Evolutionary conservation across 306 rosid species (phyloP).

Genomic region (Senna tora): DNA sequence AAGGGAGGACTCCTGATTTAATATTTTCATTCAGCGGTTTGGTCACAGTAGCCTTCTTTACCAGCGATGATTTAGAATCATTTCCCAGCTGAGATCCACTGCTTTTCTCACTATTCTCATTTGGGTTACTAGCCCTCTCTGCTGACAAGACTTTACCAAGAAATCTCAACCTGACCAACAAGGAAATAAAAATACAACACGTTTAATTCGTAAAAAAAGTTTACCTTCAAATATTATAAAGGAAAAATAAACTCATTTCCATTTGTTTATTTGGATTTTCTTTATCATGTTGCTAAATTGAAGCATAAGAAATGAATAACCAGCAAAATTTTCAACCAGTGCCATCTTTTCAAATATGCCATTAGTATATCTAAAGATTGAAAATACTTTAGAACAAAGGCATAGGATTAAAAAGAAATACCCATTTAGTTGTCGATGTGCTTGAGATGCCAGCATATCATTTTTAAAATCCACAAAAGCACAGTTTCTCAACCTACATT

Average conservation of each 20-base stretch:
- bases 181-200: slow-evolving; percentile 29
- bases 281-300: slow-evolving; percentile 12
- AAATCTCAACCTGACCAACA: slow-evolving; percentile 70
- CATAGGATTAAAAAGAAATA: slow-evolving; percentile 15
- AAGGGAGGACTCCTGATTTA: slow-evolving; percentile 52
- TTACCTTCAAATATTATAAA: slow-evolving; percentile 18
- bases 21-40: slow-evolving; percentile 48
- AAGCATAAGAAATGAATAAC: slow-evolving; percentile 1
- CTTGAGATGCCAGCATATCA: slow-evolving; percentile 73
- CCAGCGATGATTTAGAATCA: slow-evolving; percentile 43
- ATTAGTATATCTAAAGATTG: not conserved
- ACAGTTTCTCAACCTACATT: slow-evolving; percentile 71
- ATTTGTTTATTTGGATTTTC: slow-evolving; percentile 6
- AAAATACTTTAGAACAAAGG: slow-evolving; percentile 10
- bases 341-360: not conserved
- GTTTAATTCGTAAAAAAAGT: not conserved
- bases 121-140: slow-evolving; percentile 64
- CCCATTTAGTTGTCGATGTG: slow-evolving; percentile 82
- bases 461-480: slow-evolving; percentile 77
- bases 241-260: not conserved
- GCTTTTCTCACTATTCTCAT: slow-evolving; percentile 37
- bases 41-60: slow-evolving; percentile 35
- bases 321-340: not conserved
- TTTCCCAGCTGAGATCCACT: slow-evolving; percentile 43
- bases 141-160: slow-evolving; percentile 82